Conservation (phyloP, 2,329 filamentous ascomycete species). For the Penicillium sp. region DNA sequence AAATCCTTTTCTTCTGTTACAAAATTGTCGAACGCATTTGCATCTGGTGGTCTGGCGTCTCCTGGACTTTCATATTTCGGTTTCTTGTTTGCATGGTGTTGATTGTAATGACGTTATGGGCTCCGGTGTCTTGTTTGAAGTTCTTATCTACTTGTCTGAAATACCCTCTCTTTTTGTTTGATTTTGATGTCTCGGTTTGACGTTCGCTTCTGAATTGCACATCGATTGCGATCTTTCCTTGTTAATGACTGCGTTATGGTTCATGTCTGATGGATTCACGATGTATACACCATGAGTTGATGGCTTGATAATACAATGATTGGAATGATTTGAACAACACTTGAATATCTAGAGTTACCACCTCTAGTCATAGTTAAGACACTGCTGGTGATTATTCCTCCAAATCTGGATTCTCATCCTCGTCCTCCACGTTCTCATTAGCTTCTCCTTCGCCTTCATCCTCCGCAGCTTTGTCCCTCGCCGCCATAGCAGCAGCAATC, state of each 20-base stretch:
- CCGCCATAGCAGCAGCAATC: slow-evolving; percentile 24
- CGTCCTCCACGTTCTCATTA: slow-evolving; percentile 1
- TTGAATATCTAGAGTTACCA: no score
- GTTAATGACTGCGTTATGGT: slow-evolving; percentile 11
- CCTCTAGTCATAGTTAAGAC: no score
- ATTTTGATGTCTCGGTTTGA: slow-evolving; percentile 1
- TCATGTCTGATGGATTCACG: slow-evolving; percentile 12
- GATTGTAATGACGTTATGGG: slow-evolving; percentile 5
- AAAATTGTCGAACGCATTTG: slow-evolving; percentile 15
- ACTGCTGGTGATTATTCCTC: slow-evolving; percentile 3
- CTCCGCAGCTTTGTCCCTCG: slow-evolving; percentile 20
- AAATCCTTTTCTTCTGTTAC: slow-evolving; percentile 1
- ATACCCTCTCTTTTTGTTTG: slow-evolving; percentile 12
- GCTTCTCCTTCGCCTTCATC: slow-evolving; percentile 14
- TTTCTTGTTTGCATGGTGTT: slow-evolving; percentile 5
- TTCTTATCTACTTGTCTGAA: no score
- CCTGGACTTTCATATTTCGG: slow-evolving; percentile 2
- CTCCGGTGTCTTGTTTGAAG: slow-evolving; percentile 3
- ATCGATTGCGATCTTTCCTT: not conserved
- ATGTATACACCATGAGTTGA: slow-evolving; percentile 9
- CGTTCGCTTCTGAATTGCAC: slow-evolving; percentile 2
- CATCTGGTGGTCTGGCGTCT: slow-evolving; percentile 13
- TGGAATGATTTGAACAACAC: slow-evolving; percentile 8
- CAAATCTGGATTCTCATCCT: slow-evolving; percentile 12
- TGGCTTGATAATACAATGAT: slow-evolving; percentile 7